These are phyloP conservation scores for Tuber indicum DNA, from an alignment of 495 filamentous ascomycete genomes.

Conservation along the genomic window DNA sequence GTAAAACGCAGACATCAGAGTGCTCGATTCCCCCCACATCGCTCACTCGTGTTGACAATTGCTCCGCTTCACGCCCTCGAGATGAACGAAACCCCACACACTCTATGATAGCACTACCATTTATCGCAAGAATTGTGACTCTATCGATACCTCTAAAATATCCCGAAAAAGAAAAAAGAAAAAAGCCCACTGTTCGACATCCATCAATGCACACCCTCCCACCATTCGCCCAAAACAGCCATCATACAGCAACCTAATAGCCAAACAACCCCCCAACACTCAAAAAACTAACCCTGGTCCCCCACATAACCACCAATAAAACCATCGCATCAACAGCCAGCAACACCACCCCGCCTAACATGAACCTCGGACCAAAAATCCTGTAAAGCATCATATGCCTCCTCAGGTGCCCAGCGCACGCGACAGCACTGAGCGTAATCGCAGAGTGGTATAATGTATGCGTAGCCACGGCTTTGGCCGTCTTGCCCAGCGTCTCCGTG, in stretches of 20 bases:
- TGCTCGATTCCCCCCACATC: neutral
- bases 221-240: neutral
- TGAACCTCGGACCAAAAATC: constrained; percentile 86
- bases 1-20: neutral
- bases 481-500: constrained; percentile 54
- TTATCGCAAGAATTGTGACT: neutral
- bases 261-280: constrained; percentile 88
- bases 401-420: constrained; percentile 74
- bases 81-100: neutral
- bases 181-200: neutral
- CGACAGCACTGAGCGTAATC: constrained; percentile 72
- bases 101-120: neutral
- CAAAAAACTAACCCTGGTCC: constrained; percentile 62
- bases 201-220: neutral
- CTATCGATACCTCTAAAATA: neutral
- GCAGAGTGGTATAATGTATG: constrained; percentile 75
- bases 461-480: constrained; percentile 61
- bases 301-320: constrained; percentile 60
- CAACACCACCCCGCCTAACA: constrained; percentile 69
- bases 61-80: neutral
- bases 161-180: neutral
- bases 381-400: constrained; percentile 95
- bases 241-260: constrained; percentile 6
- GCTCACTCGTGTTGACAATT: neutral
- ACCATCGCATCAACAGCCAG: constrained; percentile 70